Conservation (phyloP, 2,329 filamentous ascomycete species). For the Plectosphaerella cucumerina region DNA sequence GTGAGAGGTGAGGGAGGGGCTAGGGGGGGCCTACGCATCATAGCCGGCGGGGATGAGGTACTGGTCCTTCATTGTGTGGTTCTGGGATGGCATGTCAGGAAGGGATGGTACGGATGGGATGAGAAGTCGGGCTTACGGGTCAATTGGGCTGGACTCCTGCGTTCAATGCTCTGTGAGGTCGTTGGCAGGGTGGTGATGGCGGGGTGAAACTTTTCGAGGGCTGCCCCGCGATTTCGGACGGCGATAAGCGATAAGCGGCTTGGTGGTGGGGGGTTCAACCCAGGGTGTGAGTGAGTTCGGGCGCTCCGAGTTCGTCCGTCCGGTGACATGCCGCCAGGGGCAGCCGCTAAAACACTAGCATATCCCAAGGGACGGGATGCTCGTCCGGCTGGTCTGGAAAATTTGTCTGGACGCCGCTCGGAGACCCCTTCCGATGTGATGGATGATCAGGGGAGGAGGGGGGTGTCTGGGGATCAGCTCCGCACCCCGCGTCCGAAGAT, state of each 20-base stretch:
- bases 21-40: not conserved
- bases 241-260: constrained; percentile 3
- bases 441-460: too few species aligned
- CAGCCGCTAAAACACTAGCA: too few species aligned
- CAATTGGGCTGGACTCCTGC: not conserved
- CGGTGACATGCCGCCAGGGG: too few species aligned
- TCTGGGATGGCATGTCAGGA: not conserved
- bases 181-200: not conserved
- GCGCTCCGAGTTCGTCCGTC: too few species aligned
- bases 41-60: constrained; percentile 2
- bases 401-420: too few species aligned
- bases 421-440: too few species aligned
- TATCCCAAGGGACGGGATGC: too few species aligned
- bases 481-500: too few species aligned
- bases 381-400: too few species aligned
- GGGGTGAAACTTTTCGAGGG: constrained; percentile 2
- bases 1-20: not conserved
- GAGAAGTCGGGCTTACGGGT: not conserved
- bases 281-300: too few species aligned
- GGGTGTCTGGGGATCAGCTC: too few species aligned
- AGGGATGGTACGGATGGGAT: not conserved
- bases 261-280: not conserved
- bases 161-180: not conserved
- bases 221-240: constrained; percentile 1
- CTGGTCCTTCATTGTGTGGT: not conserved